Base-by-base conservation (phyloP, 2,329 filamentous ascomycete species). In the Chaetomium olivaceum region DNA sequence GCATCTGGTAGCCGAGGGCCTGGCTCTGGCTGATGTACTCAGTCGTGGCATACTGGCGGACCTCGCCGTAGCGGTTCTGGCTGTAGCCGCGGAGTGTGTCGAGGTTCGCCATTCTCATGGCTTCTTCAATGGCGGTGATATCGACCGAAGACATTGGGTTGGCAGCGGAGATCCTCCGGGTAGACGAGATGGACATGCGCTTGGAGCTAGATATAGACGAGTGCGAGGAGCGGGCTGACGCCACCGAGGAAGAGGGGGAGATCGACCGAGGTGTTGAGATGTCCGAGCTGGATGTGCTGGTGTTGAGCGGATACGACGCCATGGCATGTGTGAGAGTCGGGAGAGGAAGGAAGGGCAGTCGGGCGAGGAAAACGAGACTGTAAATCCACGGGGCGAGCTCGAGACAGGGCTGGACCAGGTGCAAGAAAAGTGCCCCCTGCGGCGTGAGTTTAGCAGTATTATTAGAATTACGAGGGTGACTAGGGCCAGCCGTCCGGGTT, bases 81-180 rank as follows among this genome's bases (percentile, higher is more conserved):
- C 80, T 77, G 76, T 89, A 89, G 67, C 87, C 87, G 70, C 84
- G 81, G 70, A 87, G 81, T 68, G 85, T 82, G 73, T 89, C 86
- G 59, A 88, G 82, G 63, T 82, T 78, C 63, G 86, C 81, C 79
- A 85, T 82, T 73, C 84, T 87, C 83, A 89, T 86, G 69, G 81
- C 78, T 71, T 86, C 80, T 78, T 87, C 83, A 69, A 88, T 84
- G 70, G 83, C 81, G 52, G 78, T 70, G 66, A 87, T 78, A 75
- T 89, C 84, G 74, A 88, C 78, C 62, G 82, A 78, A 69, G 83
- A 82, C 79, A 86, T 81, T 69, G 84, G 84, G 73, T 87, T 85
- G 69, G 83, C 79, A 68, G 81, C 76, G 61, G 82, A 82, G 70
- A 84, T 79, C 66, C 81, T 81, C 70, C 83, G 80, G 73, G 79